Base-by-base conservation (phyloP, 257 asterid species). In the Mitragyna speciosa region DNA sequence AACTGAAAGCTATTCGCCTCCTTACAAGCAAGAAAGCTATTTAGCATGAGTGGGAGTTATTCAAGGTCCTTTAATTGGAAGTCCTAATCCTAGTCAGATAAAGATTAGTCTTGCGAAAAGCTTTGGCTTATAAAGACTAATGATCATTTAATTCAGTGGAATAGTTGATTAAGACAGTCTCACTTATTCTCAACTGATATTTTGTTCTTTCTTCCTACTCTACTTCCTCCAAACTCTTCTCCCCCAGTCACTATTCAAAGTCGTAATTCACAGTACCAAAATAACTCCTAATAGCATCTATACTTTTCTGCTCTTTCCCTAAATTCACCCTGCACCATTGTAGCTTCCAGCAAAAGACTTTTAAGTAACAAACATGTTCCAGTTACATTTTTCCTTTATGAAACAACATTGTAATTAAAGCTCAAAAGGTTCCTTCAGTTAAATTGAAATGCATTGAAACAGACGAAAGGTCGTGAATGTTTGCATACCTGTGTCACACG, bases 401-500 rank as follows among this genome's bases (percentile, higher is more conserved):
- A 15, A 73, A 33, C 12, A 15, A 33, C 51, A 52, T 56, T 41
- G 33, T 7, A 11, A 36, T 10, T 19, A 30, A 19, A 4, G 24
- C 31, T 74, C 36, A 54, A 61, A 52, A 51, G 16, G 2, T 19
- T 12, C 11, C 14, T 5, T 20, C 7, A 5, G 47, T 28, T 17
- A 41, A 17, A 24, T 58, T 64, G 30, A 41, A 49, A 36, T 39
- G 47, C 78, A 39, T 75, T 16, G 45, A 81, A 47, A 51, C 69
- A 78, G 52, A 54, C 54, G 22, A 51, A 67, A 52, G 20, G 58
- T 43, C 33, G 31, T 51, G 67, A 49, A 79, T 61, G 17, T 58
- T 70, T 59, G 68, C 94, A 88, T 85, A 93, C 99, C 86, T 82
- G 92, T 82, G 97, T 89, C 75, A 93, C 98, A 78, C 99, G 92